These are phyloP conservation scores for Helianthus tuberosus DNA, from an alignment of 129 eudicot species.

Conservation along the genomic window DNA sequence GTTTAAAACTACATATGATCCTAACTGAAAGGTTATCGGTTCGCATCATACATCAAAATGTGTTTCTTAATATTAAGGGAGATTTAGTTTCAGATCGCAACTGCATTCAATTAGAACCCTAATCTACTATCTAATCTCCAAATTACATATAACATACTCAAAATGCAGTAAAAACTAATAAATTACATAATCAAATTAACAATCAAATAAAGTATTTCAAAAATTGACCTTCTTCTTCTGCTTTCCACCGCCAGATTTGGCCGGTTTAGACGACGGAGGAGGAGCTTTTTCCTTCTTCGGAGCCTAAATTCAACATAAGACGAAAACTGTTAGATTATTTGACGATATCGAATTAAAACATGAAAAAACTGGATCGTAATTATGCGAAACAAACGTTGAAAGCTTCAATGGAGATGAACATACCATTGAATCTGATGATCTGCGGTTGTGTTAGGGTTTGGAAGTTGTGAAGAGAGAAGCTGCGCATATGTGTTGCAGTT, in stretches of 20 bases:
- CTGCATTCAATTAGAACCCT: not conserved
- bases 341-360: not conserved
- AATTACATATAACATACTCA: not conserved
- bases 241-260: conserved; percentile 92
- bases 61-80: not conserved
- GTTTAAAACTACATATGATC: no score
- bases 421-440: conserved; percentile 32
- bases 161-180: not conserved
- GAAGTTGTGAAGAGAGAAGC: conserved; percentile 15
- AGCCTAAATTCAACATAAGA: conserved; percentile 42
- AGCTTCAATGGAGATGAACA: not conserved
- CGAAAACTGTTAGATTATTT: not conserved
- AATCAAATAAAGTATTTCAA: not conserved
- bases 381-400: not conserved
- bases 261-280: conserved; percentile 90
- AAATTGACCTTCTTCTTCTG: conserved; percentile 80
- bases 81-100: not conserved
- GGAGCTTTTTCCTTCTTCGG: conserved; percentile 91
- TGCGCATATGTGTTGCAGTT: conserved; percentile 11
- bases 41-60: not conserved
- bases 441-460: conserved; percentile 17
- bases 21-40: no score
- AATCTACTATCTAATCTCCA: not conserved
- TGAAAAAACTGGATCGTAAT: not conserved
- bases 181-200: no score